A percentile compares a stretch with the other conserved stretches of the same genome.
Conservation (phyloP, 2,329 filamentous ascomycete genomes). For the Claviceps capensis region DNA sequence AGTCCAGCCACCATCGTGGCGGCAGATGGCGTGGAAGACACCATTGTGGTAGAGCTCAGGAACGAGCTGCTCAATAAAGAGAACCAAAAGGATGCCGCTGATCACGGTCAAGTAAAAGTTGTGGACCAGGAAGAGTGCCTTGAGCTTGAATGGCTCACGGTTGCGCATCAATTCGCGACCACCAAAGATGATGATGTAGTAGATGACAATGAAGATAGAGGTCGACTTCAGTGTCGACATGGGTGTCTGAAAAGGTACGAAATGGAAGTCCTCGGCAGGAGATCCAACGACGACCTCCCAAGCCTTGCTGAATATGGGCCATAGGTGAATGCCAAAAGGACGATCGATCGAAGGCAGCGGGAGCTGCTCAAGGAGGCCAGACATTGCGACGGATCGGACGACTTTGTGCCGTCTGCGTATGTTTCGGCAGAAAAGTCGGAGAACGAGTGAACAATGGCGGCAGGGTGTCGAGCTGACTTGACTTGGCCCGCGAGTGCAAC, state of each 20-base stretch:
- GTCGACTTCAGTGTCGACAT: conserved; percentile 85
- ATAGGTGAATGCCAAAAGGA: conserved; percentile 81
- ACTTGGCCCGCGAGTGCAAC: not conserved
- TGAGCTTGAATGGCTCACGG: conserved; percentile 73
- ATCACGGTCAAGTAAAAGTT: conserved; percentile 88
- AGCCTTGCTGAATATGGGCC: conserved; percentile 86
- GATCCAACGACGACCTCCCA: conserved; percentile 69
- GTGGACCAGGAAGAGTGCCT: conserved; percentile 83
- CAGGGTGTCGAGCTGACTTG: not conserved
- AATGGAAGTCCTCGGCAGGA: conserved; percentile 73
- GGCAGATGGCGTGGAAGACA: conserved; percentile 81
- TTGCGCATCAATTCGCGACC: conserved; percentile 87
- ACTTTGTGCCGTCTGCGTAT: not conserved
- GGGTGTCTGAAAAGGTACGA: conserved; percentile 67
- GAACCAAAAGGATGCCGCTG: conserved; percentile 63
- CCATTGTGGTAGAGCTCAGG: conserved; percentile 69
- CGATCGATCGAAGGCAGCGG: conserved; percentile 73
- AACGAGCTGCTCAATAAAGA: conserved; percentile 85
- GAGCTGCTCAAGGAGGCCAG: conserved; percentile 38
- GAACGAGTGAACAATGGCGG: not conserved
- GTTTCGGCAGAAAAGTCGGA: not conserved
- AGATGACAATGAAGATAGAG: conserved; percentile 65
- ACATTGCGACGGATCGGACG: conserved; percentile 19
- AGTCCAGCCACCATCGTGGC: conserved; percentile 74
- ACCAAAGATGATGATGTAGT: conserved; percentile 89